phyloP scores from a whole-genome alignment of 2,329 filamentous ascomycete species.

The Pyrenochaeta sp. region DNA sequence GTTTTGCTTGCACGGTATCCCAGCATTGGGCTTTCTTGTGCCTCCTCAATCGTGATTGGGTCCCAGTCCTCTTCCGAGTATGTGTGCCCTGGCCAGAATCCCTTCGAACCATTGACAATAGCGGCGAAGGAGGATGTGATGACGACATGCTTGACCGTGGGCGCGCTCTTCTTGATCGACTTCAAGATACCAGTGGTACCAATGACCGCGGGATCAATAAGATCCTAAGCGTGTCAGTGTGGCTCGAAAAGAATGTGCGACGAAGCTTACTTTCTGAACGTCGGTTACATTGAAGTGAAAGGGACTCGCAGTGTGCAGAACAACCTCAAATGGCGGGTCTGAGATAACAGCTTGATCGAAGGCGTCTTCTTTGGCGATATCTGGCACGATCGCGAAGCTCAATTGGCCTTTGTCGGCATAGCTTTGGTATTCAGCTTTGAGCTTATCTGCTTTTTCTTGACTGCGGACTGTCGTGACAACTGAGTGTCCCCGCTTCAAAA shows the following conservation, averaged over 20 bases:
- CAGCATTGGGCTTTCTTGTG: constrained; percentile 50
- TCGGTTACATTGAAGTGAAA: constrained; percentile 78
- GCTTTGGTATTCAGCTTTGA: constrained; percentile 61
- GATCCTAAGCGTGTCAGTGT: constrained; percentile 43
- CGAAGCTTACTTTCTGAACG: constrained; percentile 64
- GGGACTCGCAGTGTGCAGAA: constrained; percentile 62
- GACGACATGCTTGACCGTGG: constrained; percentile 75
- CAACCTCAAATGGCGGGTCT: constrained; percentile 72
- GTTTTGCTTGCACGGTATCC: constrained; percentile 66
- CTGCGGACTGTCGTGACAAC: constrained; percentile 70
- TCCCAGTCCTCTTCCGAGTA: constrained; percentile 67
- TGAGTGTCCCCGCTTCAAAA: constrained; percentile 64
- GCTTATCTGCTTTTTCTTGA: constrained; percentile 67
- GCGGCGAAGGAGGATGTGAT: constrained; percentile 75
- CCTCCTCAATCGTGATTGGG: constrained; percentile 61
- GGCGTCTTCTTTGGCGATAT: constrained; percentile 73
- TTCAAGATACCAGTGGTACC: constrained; percentile 69
- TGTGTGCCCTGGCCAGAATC: constrained; percentile 55
- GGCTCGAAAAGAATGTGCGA: fast-evolving
- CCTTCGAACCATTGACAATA: constrained; percentile 65
- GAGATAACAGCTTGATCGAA: constrained; percentile 70
- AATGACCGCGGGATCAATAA: constrained; percentile 68
- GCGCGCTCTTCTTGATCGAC: constrained; percentile 66
- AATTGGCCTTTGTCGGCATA: constrained; percentile 63
- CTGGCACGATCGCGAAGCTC: constrained; percentile 72